A percentile compares a stretch with the other conserved stretches of the same genome.
Evolutionary conservation across 768 basidiomycete species (phyloP).

Genomic region (Trametes sanguinea): DNA sequence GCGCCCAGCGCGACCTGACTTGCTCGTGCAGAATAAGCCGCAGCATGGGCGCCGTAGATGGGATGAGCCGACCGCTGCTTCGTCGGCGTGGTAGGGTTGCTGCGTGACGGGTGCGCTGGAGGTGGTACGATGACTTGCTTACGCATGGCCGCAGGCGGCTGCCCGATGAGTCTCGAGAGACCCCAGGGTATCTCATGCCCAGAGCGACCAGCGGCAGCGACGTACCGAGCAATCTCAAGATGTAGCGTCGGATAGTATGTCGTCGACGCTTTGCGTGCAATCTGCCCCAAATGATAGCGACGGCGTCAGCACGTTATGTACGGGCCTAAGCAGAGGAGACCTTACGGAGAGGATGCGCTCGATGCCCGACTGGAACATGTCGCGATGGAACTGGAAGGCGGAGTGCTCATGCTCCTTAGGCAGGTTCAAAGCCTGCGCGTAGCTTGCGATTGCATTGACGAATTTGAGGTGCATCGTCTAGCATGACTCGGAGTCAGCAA

Average conservation of each 20-base stretch:
- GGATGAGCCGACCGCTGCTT: slow-evolving; percentile 18
- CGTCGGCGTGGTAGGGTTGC: slow-evolving; percentile 18
- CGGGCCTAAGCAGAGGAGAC: slow-evolving; percentile 25
- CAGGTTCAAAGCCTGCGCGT: slow-evolving; percentile 63
- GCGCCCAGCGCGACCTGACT: slow-evolving; percentile 5
- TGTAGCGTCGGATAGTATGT: slow-evolving; percentile 95
- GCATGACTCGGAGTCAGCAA: not conserved
- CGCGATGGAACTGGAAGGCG: slow-evolving; percentile 79
- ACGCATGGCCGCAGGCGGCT: slow-evolving; percentile 67
- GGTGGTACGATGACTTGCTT: slow-evolving; percentile 34
- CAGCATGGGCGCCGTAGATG: slow-evolving; percentile 8
- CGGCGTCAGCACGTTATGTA: not conserved
- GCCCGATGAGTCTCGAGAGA: slow-evolving; percentile 74
- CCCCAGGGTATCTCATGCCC: slow-evolving; percentile 82
- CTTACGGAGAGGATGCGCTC: slow-evolving; percentile 86
- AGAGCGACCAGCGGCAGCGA: slow-evolving; percentile 62
- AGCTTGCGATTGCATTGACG: slow-evolving; percentile 75
- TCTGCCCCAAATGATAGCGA: slow-evolving; percentile 45
- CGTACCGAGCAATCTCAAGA: slow-evolving; percentile 89
- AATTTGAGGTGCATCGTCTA: slow-evolving; percentile 89
- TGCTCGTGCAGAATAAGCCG: slow-evolving; percentile 10
- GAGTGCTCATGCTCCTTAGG: slow-evolving; percentile 72
- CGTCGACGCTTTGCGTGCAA: slow-evolving; percentile 91
- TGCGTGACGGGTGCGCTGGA: slow-evolving; percentile 7
- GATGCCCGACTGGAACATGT: slow-evolving; percentile 88